These are phyloP conservation scores for Phialophora tarda DNA, from an alignment of 2,329 filamentous ascomycete species.

Conservation along the genomic window DNA sequence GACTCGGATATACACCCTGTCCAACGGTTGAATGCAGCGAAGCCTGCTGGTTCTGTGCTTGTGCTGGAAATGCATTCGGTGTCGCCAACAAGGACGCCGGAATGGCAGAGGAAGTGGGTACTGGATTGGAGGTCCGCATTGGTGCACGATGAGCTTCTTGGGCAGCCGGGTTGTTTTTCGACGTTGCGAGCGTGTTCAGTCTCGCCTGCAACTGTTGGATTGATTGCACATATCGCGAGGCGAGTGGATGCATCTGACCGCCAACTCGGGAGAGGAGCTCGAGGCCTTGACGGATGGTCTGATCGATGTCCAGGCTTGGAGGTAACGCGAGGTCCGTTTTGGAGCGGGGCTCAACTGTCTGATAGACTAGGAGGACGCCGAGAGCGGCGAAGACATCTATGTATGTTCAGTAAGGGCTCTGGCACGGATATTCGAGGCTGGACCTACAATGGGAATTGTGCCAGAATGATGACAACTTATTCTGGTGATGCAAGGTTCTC, in stretches of 20 bases:
- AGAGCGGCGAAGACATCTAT: constrained; percentile 14
- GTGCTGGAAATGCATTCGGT: not conserved
- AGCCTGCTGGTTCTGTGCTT: constrained; percentile 1
- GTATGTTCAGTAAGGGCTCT: not conserved
- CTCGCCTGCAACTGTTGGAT: constrained; percentile 13
- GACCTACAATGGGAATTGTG: constrained; percentile 14
- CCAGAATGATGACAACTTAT: constrained; percentile 14
- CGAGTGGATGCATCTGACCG: constrained; percentile 15
- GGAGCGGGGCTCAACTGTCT: constrained; percentile 8
- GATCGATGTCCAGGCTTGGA: constrained; percentile 10
- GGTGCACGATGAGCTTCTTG: not conserved
- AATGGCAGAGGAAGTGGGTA: not conserved
- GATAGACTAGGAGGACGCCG: constrained; percentile 10
- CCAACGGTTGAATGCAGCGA: not conserved
- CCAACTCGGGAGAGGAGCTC: constrained; percentile 12
- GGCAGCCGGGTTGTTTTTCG: not conserved
- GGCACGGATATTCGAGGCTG: not conserved
- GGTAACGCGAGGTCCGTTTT: constrained; percentile 5
- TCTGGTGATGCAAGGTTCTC: constrained; percentile 12
- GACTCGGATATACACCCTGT: not conserved
- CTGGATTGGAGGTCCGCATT: not conserved
- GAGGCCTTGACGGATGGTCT: constrained; percentile 6
- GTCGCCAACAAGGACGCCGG: no score
- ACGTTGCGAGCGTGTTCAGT: not conserved
- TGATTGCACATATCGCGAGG: constrained; percentile 15